These are phyloP conservation scores for Wickerhamomyces silvicola DNA, from an alignment of 805 yeast species.

Conservation along the genomic window DNA sequence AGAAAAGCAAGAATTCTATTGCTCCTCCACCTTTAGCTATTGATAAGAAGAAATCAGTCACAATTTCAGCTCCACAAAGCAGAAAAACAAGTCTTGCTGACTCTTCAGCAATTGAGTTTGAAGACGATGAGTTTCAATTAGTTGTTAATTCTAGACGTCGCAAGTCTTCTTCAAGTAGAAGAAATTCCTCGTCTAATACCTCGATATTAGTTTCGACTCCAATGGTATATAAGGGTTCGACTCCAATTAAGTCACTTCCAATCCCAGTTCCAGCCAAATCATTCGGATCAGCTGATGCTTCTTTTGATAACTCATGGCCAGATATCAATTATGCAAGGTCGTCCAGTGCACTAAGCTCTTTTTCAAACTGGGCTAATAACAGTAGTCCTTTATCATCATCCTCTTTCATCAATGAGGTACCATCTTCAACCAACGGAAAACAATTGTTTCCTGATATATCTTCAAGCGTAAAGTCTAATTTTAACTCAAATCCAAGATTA, in stretches of 20 bases:
- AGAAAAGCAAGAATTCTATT: slow-evolving; percentile 8
- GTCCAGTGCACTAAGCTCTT: slow-evolving; percentile 6
- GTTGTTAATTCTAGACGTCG: slow-evolving; percentile 27
- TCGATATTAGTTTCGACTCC: neutral
- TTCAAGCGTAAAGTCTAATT: slow-evolving; percentile 10
- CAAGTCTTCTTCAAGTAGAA: slow-evolving; percentile 23
- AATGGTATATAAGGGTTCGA: neutral
- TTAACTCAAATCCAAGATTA: slow-evolving; percentile 7
- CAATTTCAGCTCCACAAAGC: slow-evolving; percentile 5
- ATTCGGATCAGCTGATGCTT: slow-evolving; percentile 1
- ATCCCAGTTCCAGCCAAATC: neutral
- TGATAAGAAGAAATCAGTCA: slow-evolving; percentile 6
- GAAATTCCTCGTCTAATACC: slow-evolving; percentile 4
- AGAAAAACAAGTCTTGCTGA: slow-evolving; percentile 11
- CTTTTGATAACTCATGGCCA: slow-evolving; percentile 4
- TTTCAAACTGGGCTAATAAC: slow-evolving; percentile 7
- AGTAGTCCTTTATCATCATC: slow-evolving; percentile 7
- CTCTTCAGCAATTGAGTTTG: slow-evolving; percentile 24
- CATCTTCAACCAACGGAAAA: neutral
- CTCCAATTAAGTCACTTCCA: slow-evolving; percentile 3
- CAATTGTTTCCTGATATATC: no score
- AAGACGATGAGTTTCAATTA: slow-evolving; percentile 26
- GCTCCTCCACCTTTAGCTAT: slow-evolving; percentile 4
- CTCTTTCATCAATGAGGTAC: neutral
- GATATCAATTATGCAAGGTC: slow-evolving; percentile 3